Base-by-base conservation (phyloP, 2,329 filamentous ascomycete genomes). In the Zasmidium angulare region DNA sequence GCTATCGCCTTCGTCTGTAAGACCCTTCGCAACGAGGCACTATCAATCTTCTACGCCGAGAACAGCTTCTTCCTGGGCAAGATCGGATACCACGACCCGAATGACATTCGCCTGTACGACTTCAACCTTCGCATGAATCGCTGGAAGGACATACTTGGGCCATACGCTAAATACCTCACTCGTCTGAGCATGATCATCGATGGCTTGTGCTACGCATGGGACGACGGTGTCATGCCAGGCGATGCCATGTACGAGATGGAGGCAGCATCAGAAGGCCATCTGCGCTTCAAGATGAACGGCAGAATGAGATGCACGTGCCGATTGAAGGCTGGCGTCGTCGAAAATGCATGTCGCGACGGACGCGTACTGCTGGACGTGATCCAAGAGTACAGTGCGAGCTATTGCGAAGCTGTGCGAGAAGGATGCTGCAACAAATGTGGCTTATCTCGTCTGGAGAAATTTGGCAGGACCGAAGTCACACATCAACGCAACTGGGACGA, bases 1-100 rank as follows among this genome's bases (percentile, higher is more conserved):
- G 59, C 63, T 22, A 36, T 57, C 21, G 50, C 63, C 14, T 62
- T 64, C 53, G 60, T 58, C 7, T 64, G 55, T 57, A 55, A 54
- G 22, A 48, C 54, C 22, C 43, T 65, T 20, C 63, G 65, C 3
- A 31, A 59, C 22, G 65, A 65, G 54, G 61, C 59, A 17, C 55
- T 65, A 12, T 58, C 53, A 57, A 64, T 65, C 47, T 67, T 61
- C 61, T 67, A 65, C 50, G 50, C 63, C 31, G 63, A 63, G 23
- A 67, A 65, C 48, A 56, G 50, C 31, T 67, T 63, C 57, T 59
- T 57, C 54, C 57, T 66, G 1, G 63, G 62, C 43, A 64, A 62
- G 53, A 62, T 66, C 24, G 63, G 61, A 29, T 64, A 64, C 52
- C 56, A 64, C 49, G 36, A 57, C 46, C 51, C 22, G 12, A 31